phyloP scores from a whole-genome alignment of 805 yeast genomes.

The Ogataea nonfermentans region DNA sequence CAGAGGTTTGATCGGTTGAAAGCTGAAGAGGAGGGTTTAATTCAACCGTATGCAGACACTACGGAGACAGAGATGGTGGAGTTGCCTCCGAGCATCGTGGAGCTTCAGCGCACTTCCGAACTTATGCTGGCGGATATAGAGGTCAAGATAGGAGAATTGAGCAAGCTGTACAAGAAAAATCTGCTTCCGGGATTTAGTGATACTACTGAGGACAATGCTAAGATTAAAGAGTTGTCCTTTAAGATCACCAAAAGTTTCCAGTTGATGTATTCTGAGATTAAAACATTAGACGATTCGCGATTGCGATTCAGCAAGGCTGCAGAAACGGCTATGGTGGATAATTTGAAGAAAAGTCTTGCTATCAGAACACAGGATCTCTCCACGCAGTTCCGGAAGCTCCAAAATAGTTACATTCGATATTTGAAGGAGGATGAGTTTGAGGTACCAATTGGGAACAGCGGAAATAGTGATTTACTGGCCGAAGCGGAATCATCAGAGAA shows the following conservation, averaged over 20 bases:
- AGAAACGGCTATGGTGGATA: conserved; percentile 68
- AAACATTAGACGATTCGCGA: conserved; percentile 50
- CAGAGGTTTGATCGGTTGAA: conserved; percentile 38
- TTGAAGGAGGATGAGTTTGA: conserved; percentile 76
- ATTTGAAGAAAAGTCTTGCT: conserved; percentile 83
- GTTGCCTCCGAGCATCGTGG: conserved; percentile 77
- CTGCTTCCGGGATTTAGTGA: conserved; percentile 87
- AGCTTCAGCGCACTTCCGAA: conserved; percentile 71
- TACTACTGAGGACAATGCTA: conserved; percentile 67
- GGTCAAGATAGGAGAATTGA: conserved; percentile 55
- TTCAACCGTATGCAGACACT: conserved; percentile 31
- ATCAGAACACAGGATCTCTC: conserved; percentile 76
- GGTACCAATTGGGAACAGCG: conserved; percentile 20
- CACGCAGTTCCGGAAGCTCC: conserved; percentile 78
- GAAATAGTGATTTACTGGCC: conserved; percentile 19
- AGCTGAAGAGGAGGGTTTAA: conserved; percentile 62
- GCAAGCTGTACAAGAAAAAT: conserved; percentile 72
- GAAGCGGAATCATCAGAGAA: conserved; percentile 37
- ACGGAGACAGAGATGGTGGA: conserved; percentile 44
- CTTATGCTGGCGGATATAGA: conserved; percentile 53
- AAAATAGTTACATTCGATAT: conserved; percentile 83
- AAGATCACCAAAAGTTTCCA: conserved; percentile 76
- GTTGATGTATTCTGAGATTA: conserved; percentile 71
- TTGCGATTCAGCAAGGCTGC: conserved; percentile 35
- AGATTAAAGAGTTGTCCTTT: conserved; percentile 76